These are phyloP conservation scores for Tylopilus rubrobrunneus DNA, from an alignment of 768 basidiomycete genomes.

Conservation along the genomic window DNA sequence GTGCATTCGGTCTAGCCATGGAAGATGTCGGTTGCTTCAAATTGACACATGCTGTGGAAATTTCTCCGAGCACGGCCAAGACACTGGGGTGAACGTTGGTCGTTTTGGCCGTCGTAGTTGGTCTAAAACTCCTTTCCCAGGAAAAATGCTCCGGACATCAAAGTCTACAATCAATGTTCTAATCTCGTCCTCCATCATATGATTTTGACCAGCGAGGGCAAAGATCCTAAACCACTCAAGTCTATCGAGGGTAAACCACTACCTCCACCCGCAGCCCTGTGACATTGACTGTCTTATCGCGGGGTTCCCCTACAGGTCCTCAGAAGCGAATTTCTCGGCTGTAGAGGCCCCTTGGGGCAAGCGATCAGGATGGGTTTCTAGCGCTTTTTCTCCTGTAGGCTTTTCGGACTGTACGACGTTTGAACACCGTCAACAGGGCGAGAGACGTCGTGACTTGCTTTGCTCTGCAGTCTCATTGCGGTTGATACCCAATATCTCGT, in stretches of 20 bases:
- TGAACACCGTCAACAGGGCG: slow-evolving; percentile 2
- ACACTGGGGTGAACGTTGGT: slow-evolving; percentile 51
- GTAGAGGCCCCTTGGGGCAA: slow-evolving; percentile 52
- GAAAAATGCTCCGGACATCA: slow-evolving; percentile 50
- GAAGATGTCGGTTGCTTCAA: slow-evolving; percentile 52
- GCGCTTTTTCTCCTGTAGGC: slow-evolving; percentile 70
- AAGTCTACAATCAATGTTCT: slow-evolving; percentile 68
- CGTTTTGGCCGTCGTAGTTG: neutral
- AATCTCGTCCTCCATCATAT: slow-evolving; percentile 59
- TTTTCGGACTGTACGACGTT: slow-evolving; percentile 52
- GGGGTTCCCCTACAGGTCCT: slow-evolving; percentile 66
- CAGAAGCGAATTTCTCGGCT: slow-evolving; percentile 45
- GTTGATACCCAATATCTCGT: slow-evolving; percentile 56
- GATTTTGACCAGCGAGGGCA: slow-evolving; percentile 47
- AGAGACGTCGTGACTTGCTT: slow-evolving; percentile 40
- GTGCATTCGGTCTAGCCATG: slow-evolving; percentile 62
- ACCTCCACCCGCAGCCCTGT: slow-evolving; percentile 44
- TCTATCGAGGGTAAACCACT: slow-evolving; percentile 38
- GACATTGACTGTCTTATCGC: slow-evolving; percentile 60
- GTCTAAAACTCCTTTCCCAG: slow-evolving; percentile 8
- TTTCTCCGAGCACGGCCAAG: slow-evolving; percentile 68
- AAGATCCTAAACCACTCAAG: slow-evolving; percentile 36
- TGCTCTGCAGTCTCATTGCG: slow-evolving; percentile 58
- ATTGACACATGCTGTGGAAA: slow-evolving; percentile 65
- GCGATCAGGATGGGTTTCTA: slow-evolving; percentile 76